These are phyloP conservation scores for Tagetes patula DNA, from an alignment of 129 eudicot genomes.

Conservation along the genomic window DNA sequence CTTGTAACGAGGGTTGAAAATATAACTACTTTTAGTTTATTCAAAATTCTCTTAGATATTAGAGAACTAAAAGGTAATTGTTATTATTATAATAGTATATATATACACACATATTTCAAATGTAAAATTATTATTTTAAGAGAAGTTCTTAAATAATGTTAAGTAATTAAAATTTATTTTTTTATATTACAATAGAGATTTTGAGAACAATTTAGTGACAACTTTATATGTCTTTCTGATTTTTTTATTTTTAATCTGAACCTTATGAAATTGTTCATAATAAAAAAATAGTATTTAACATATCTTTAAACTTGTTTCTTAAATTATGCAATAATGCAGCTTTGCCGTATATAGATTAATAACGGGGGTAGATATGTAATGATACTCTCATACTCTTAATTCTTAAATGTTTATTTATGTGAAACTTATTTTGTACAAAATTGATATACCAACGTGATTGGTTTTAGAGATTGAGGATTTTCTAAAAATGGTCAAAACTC, in stretches of 20 bases:
- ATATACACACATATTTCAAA: too few species aligned
- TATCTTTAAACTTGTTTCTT: constrained; percentile 1
- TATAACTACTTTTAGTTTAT: too few species aligned
- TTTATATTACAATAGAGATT: too few species aligned
- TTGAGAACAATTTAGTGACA: too few species aligned
- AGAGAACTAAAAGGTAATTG: too few species aligned
- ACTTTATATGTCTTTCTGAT: background rate
- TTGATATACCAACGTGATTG: constrained; percentile 13
- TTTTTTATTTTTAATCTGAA: background rate
- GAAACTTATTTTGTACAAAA: background rate
- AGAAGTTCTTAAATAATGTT: too few species aligned
- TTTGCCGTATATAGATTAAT: constrained; percentile 15
- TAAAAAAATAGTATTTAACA: background rate
- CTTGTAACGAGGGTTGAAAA: too few species aligned
- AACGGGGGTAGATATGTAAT: constrained; percentile 18
- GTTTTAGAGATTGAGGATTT: background rate
- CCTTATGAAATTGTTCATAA: background rate
- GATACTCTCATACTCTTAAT: background rate
- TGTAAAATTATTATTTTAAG: too few species aligned
- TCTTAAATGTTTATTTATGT: background rate
- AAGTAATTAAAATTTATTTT: too few species aligned
- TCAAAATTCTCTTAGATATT: too few species aligned
- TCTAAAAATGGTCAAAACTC: too few species aligned
- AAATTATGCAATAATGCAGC: background rate
- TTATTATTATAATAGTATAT: too few species aligned